phyloP scores from a whole-genome alignment of 1,139 yeast genomes.

The Protomyces inouyei region DNA sequence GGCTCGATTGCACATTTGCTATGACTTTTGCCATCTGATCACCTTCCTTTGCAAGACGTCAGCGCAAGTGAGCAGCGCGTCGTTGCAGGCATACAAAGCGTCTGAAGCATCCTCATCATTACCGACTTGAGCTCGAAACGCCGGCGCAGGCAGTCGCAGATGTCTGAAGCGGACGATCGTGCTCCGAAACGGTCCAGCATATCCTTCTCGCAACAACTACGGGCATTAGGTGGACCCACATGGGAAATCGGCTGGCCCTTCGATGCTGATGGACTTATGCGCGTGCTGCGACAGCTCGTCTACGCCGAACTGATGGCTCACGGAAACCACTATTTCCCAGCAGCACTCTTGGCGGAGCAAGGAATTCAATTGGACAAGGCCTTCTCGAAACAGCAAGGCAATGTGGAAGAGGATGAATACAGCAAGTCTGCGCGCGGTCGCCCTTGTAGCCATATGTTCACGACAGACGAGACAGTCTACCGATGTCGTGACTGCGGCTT shows the following conservation, averaged over 20 bases:
- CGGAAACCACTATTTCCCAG: background rate
- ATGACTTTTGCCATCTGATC: too few species aligned
- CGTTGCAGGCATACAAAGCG: too few species aligned
- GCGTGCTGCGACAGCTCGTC: background rate
- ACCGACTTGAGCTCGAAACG: background rate
- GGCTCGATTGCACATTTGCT: too few species aligned
- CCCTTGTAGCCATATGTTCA: conserved; percentile 68
- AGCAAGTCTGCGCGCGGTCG: conserved; percentile 13
- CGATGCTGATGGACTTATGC: background rate
- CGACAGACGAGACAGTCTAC: conserved; percentile 82
- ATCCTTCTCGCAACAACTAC: background rate
- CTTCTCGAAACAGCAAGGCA: conserved; percentile 4
- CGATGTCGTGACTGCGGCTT: conserved; percentile 76
- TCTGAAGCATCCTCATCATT: background rate
- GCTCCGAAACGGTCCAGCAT: background rate
- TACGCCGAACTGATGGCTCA: background rate
- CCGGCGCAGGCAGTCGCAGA: background rate
- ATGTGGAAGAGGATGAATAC: conserved; percentile 1
- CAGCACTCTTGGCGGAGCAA: background rate
- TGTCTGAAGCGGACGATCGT: background rate
- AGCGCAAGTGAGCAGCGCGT: too few species aligned
- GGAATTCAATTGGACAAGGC: background rate
- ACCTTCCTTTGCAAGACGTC: too few species aligned
- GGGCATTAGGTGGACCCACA: background rate
- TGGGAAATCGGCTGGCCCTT: background rate